Conservation (phyloP, 208 protist genomes). For the Trichomonas vaginalis region DNA sequence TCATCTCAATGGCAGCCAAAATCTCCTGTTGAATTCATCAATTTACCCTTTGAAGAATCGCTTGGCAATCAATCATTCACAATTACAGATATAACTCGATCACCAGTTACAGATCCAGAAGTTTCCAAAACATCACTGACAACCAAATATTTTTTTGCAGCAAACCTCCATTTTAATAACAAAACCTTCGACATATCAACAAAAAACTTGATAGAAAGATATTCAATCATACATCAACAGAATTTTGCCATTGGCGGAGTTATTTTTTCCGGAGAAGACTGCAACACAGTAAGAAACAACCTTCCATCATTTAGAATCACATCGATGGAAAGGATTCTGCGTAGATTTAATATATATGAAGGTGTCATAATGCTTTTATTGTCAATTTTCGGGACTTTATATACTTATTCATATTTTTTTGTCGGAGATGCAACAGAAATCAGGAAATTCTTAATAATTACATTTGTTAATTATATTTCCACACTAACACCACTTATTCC, state of each 20-base stretch:
- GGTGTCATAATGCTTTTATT: background rate
- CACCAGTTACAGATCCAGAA: background rate
- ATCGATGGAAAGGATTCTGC: background rate
- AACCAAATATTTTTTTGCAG: background rate
- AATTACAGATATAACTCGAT: background rate
- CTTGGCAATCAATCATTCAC: background rate
- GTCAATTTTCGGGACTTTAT: background rate
- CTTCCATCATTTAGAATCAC: background rate
- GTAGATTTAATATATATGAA: no score
- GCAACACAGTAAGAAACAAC: background rate
- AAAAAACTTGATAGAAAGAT: background rate
- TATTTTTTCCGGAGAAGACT: background rate
- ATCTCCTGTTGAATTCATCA: background rate
- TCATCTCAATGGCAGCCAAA: background rate
- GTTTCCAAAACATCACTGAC: background rate
- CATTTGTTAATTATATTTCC: background rate
- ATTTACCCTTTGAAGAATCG: background rate
- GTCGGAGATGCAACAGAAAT: background rate
- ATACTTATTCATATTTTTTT: background rate
- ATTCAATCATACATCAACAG: background rate
- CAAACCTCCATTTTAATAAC: background rate
- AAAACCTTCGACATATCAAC: background rate
- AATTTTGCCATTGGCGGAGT: background rate
- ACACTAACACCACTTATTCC: background rate
- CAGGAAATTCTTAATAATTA: background rate